These are phyloP conservation scores for Alternaria brassicicola DNA, from an alignment of 2,329 filamentous ascomycete species.

Conservation along the genomic window DNA sequence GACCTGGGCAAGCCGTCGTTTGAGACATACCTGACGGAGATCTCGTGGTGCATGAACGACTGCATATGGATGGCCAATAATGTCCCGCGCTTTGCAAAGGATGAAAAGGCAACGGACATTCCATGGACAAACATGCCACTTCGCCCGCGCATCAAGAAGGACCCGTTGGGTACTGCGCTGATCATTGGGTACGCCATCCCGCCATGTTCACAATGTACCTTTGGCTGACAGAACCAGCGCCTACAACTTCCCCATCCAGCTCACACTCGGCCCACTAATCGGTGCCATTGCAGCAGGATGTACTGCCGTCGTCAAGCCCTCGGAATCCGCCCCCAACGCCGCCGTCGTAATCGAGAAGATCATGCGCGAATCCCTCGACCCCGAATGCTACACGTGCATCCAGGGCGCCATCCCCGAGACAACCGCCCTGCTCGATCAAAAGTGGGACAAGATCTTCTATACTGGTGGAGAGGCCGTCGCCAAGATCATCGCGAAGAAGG, in stretches of 20 bases:
- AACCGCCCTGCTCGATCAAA: slow-evolving; percentile 79
- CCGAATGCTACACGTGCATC: slow-evolving; percentile 74
- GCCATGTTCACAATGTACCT: not conserved
- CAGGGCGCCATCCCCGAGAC: slow-evolving; percentile 84
- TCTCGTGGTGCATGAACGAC: slow-evolving; percentile 80
- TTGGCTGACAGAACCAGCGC: slow-evolving; percentile 56
- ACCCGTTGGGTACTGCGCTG: slow-evolving; percentile 81
- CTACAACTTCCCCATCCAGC: slow-evolving; percentile 91
- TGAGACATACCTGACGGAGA: slow-evolving; percentile 76
- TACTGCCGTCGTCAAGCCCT: slow-evolving; percentile 88
- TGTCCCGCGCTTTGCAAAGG: slow-evolving; percentile 80
- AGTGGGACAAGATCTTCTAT: slow-evolving; percentile 99
- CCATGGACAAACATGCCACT: slow-evolving; percentile 70
- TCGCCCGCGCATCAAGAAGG: slow-evolving; percentile 79
- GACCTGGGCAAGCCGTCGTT: slow-evolving; percentile 80
- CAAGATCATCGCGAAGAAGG: slow-evolving; percentile 60
- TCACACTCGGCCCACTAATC: slow-evolving; percentile 77
- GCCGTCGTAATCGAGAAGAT: slow-evolving; percentile 82
- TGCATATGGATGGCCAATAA: slow-evolving; percentile 79
- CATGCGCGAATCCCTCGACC: slow-evolving; percentile 76
- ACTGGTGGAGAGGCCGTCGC: slow-evolving; percentile 81
- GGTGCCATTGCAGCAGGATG: slow-evolving; percentile 94
- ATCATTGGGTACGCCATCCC: slow-evolving; percentile 63
- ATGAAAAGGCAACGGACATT: slow-evolving; percentile 76
- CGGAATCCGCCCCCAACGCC: slow-evolving; percentile 76